A percentile compares a stretch with the other conserved stretches of the same genome.
phyloP scores from a whole-genome alignment of 2,329 filamentous ascomycete genomes.

The Ceratocystis papillata region DNA sequence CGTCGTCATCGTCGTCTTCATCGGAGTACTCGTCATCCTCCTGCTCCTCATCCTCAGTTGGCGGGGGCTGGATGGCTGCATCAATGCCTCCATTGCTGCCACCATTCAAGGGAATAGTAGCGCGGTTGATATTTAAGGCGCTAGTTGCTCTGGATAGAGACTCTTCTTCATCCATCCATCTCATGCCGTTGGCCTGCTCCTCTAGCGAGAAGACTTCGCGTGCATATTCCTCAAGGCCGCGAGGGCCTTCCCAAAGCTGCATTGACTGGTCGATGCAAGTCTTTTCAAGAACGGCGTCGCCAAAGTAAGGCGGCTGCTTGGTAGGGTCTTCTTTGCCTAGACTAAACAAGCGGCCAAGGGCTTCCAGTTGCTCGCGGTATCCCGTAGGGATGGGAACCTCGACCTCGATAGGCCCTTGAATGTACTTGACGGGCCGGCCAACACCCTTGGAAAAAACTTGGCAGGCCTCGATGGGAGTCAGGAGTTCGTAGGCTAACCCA shows the following conservation, averaged over 20 bases:
- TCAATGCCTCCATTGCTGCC: slow-evolving; percentile 32
- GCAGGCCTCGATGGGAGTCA: slow-evolving; percentile 76
- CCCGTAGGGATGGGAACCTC: slow-evolving; percentile 77
- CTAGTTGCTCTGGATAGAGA: slow-evolving; percentile 21
- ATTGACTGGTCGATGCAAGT: slow-evolving; percentile 65
- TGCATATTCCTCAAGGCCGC: slow-evolving; percentile 88
- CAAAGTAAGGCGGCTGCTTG: slow-evolving; percentile 55
- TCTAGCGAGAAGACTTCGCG: slow-evolving; percentile 88
- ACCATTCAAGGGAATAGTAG: slow-evolving; percentile 21
- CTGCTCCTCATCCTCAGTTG: slow-evolving; percentile 31
- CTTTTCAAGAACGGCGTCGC: slow-evolving; percentile 44
- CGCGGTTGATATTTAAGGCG: slow-evolving; percentile 18
- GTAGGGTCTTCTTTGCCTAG: slow-evolving; percentile 40
- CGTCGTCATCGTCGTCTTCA: slow-evolving; percentile 48
- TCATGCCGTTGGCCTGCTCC: slow-evolving; percentile 84
- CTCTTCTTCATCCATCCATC: slow-evolving; percentile 66
- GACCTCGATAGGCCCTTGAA: slow-evolving; percentile 67
- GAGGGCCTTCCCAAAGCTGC: slow-evolving; percentile 80
- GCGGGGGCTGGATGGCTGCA: slow-evolving; percentile 32
- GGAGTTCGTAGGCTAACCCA: slow-evolving; percentile 78
- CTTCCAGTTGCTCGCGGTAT: slow-evolving; percentile 78
- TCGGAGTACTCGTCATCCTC: slow-evolving; percentile 33
- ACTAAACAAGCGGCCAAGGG: slow-evolving; percentile 49
- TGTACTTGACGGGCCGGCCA: slow-evolving; percentile 65
- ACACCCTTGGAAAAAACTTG: slow-evolving; percentile 68